Percentiles rank a stretch among this genome's conserved stretches.
phyloP scores from a whole-genome alignment of 2,329 filamentous ascomycete species.

The Hypoxylon rubiginosum region DNA sequence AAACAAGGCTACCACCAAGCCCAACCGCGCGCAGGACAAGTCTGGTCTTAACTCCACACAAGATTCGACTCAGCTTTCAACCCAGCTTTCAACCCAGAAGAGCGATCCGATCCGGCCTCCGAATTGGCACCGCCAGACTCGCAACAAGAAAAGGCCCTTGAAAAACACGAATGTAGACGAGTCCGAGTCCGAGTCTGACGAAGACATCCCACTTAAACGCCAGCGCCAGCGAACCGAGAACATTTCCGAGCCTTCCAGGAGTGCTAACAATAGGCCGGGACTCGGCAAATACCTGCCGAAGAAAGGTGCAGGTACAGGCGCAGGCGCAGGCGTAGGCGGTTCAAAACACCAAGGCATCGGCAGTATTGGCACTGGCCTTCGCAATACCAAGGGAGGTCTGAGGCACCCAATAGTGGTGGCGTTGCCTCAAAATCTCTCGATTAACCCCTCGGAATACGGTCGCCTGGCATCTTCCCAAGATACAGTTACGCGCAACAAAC shows the following conservation, averaged over 20 bases:
- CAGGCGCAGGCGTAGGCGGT: too few relatives aligned
- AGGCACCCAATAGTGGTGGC: slow-evolving; percentile 38
- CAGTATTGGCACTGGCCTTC: not conserved
- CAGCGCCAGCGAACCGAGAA: slow-evolving; percentile 20
- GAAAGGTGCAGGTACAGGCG: slow-evolving; percentile 2
- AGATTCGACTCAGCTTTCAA: too few relatives aligned
- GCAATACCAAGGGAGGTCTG: not conserved
- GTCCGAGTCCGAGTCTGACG: slow-evolving; percentile 6
- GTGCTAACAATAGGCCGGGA: not conserved
- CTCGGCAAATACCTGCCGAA: not conserved
- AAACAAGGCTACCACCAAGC: slow-evolving; percentile 26
- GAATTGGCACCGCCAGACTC: slow-evolving; percentile 9
- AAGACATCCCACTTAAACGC: slow-evolving; percentile 20
- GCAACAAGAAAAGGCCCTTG: slow-evolving; percentile 12
- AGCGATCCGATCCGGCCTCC: slow-evolving; percentile 24
- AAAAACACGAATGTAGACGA: slow-evolving; percentile 5
- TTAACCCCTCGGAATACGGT: slow-evolving; percentile 41
- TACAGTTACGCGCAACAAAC: slow-evolving; percentile 32
- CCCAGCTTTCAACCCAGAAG: slow-evolving; percentile 14
- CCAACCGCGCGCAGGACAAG: slow-evolving; percentile 14
- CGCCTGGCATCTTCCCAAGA: slow-evolving; percentile 32
- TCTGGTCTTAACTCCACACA: slow-evolving; percentile 12
- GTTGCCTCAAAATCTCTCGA: slow-evolving; percentile 31
- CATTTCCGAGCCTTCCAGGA: not conserved
- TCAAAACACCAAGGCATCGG: not conserved